A percentile compares a stretch with the other conserved stretches of the same genome.
Evolutionary conservation across 2,329 filamentous ascomycete species (phyloP).

Genomic region (Nannizziopsis arthrosporioides): DNA sequence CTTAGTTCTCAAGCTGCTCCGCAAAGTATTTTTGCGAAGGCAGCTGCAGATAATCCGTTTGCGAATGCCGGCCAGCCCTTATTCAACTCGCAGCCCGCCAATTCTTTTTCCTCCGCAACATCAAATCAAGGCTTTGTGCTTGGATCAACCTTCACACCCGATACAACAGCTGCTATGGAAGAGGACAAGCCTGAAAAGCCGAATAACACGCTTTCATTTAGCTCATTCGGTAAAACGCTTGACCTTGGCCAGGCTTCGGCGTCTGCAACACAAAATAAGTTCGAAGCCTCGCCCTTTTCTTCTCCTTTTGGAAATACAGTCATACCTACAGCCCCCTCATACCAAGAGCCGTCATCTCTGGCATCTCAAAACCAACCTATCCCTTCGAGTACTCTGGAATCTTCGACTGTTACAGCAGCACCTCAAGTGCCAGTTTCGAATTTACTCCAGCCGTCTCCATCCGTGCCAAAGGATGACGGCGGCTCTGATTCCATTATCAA

Average conservation of each 20-base stretch:
- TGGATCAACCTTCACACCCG: constrained; percentile 36
- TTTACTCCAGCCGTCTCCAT: constrained; percentile 21
- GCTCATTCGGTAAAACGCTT: constrained; percentile 33
- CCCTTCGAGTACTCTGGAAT: not conserved
- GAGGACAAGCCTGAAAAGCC: constrained; percentile 29
- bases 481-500: constrained; percentile 24
- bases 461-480: constrained; percentile 26
- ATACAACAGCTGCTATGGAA: constrained; percentile 32
- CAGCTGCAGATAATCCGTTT: constrained; percentile 20
- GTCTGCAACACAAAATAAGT: constrained; percentile 20
- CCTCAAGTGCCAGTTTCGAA: constrained; percentile 22
- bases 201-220: constrained; percentile 29
- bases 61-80: constrained; percentile 21
- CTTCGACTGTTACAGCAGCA: constrained; percentile 6
- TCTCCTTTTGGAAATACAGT: not conserved
- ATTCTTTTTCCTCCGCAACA: constrained; percentile 10
- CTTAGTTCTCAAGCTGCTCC: constrained; percentile 6
- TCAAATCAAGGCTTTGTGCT: constrained; percentile 30
- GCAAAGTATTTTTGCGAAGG: constrained; percentile 16
- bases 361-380: not conserved
- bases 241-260: constrained; percentile 15
- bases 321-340: constrained; percentile 15
- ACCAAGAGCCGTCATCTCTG: constrained; percentile 12
- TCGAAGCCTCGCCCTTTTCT: not conserved
- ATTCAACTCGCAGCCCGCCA: constrained; percentile 20